Evolutionary conservation across 768 basidiomycete genomes (phyloP).

Genomic region (Naganishia vishniacii): DNA sequence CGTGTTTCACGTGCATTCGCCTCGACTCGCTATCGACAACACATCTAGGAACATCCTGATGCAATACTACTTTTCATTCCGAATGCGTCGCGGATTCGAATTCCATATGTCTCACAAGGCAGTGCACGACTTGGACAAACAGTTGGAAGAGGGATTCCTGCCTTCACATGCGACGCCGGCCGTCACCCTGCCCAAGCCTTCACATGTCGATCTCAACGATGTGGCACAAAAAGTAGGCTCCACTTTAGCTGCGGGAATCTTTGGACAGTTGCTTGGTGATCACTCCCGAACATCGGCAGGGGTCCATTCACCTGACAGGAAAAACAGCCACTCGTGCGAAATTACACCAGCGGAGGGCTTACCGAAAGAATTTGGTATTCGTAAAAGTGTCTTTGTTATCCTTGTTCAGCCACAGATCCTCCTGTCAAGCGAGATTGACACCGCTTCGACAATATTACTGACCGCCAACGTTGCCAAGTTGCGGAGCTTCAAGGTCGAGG

Average conservation of each 20-base stretch:
- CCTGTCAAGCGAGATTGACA: slow-evolving; percentile 59
- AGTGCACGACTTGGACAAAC: slow-evolving; percentile 17
- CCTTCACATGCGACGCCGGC: no score
- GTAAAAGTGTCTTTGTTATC: slow-evolving; percentile 72
- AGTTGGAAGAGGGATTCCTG: slow-evolving; percentile 7
- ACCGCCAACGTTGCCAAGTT: slow-evolving; percentile 75
- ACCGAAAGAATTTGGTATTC: slow-evolving; percentile 40
- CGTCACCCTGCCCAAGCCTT: not conserved
- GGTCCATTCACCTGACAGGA: not conserved
- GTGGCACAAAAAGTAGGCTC: not conserved
- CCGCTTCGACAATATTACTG: slow-evolving; percentile 61
- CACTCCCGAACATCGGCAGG: not conserved
- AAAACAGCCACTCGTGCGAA: not conserved
- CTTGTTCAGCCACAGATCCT: slow-evolving; percentile 87
- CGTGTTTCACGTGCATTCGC: slow-evolving; percentile 84
- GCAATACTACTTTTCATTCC: slow-evolving; percentile 80
- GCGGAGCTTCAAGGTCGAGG: slow-evolving; percentile 73
- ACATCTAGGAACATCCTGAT: slow-evolving; percentile 74
- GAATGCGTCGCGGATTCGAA: slow-evolving; percentile 69
- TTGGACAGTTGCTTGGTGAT: slow-evolving; percentile 17
- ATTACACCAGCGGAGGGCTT: slow-evolving; percentile 32
- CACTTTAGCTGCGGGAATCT: slow-evolving; percentile 3
- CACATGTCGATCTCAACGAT: slow-evolving; percentile 6
- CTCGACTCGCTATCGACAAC: slow-evolving; percentile 70
- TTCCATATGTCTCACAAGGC: slow-evolving; percentile 66